phyloP scores from a whole-genome alignment of 805 yeast species.

The Saturnispora silvae region DNA sequence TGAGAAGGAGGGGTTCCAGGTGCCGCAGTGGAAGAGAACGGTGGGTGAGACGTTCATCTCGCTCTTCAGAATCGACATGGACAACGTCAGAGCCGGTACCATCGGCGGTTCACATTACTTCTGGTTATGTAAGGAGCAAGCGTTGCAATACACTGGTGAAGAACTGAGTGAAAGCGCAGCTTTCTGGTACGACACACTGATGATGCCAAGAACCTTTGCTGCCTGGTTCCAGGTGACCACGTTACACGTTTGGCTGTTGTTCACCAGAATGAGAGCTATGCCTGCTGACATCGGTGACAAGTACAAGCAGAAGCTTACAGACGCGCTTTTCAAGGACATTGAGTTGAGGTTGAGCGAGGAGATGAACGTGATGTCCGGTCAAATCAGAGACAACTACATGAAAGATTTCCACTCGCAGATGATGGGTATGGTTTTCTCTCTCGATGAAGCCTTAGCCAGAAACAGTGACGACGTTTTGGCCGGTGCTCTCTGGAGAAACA shows the following conservation, averaged over 20 bases:
- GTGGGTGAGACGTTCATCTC: constrained; percentile 58
- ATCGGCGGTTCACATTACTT: constrained; percentile 85
- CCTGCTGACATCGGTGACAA: constrained; percentile 81
- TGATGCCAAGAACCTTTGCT: constrained; percentile 77
- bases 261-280: constrained; percentile 92
- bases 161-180: constrained; percentile 61
- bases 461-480: constrained; percentile 66
- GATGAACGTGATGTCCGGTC: constrained; percentile 70
- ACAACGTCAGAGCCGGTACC: constrained; percentile 83
- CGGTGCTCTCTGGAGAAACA: constrained; percentile 79
- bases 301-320: constrained; percentile 87
- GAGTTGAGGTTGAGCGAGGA: constrained; percentile 79
- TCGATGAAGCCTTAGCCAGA: constrained; percentile 82
- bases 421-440: constrained; percentile 79
- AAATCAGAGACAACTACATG: constrained; percentile 75
- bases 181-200: constrained; percentile 78
- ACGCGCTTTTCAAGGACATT: constrained; percentile 81
- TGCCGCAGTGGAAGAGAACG: constrained; percentile 41
- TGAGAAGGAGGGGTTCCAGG: constrained; percentile 22
- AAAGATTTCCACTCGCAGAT: constrained; percentile 86
- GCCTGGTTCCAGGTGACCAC: constrained; percentile 93
- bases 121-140: constrained; percentile 80
- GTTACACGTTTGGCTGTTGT: constrained; percentile 87
- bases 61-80: constrained; percentile 75
- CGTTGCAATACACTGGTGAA: constrained; percentile 64